Evolutionary conservation across 495 filamentous ascomycete species (phyloP).

Genomic region (Hapsidospora chrysogenum): DNA sequence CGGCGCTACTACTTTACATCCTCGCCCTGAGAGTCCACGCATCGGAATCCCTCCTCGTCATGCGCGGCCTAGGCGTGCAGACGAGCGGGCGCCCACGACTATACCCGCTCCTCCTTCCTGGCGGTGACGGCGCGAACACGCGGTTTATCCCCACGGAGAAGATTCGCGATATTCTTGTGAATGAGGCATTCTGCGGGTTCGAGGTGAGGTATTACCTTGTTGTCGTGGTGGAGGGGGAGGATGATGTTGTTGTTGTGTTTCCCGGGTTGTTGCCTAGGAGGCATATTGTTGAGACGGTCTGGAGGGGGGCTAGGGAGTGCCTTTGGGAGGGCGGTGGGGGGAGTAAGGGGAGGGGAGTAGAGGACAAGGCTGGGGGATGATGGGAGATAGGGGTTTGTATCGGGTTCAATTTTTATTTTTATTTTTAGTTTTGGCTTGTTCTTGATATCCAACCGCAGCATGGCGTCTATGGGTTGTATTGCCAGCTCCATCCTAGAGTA

Average conservation of each 20-base stretch:
- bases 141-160: conserved; percentile 86
- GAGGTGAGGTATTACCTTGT: conserved; percentile 80
- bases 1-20: conserved; percentile 13
- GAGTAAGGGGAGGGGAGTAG: background rate
- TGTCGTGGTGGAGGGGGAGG: conserved; percentile 83
- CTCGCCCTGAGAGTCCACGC: conserved; percentile 24
- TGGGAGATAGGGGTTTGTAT: too few relatives aligned
- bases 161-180: conserved; percentile 83
- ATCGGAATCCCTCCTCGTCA: conserved; percentile 76
- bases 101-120: conserved; percentile 40
- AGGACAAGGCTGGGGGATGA: too few relatives aligned
- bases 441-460: too few relatives aligned
- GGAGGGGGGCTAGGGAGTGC: conserved; percentile 61
- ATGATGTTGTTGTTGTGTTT: conserved; percentile 82
- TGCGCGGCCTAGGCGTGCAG: conserved; percentile 83
- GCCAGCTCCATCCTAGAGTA: too few relatives aligned
- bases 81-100: conserved; percentile 52
- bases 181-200: conserved; percentile 90
- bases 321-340: conserved; percentile 45
- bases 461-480: too few relatives aligned
- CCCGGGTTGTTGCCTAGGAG: conserved; percentile 59
- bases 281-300: conserved; percentile 65
- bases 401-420: conserved; percentile 1
- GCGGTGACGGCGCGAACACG: conserved; percentile 37
- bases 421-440: conserved; percentile 1